Percentiles rank a stretch among this genome's conserved stretches.
Evolutionary conservation across 495 filamentous ascomycete genomes (phyloP).

Genomic region (Daldinia grandis): DNA sequence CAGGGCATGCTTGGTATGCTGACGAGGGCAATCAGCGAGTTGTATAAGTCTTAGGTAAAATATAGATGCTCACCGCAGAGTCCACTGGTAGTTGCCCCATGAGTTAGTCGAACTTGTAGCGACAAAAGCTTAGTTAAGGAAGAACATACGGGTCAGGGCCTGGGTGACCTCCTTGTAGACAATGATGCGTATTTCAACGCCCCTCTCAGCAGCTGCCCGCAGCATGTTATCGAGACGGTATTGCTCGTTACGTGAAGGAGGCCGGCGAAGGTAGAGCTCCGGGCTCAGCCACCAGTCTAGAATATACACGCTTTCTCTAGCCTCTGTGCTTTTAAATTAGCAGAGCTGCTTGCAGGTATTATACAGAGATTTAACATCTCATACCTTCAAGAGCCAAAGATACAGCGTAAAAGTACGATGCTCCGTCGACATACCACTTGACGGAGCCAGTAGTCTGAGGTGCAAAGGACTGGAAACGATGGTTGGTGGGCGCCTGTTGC

Average conservation of each 20-base stretch:
- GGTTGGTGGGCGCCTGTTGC: slow-evolving; percentile 51
- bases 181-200: slow-evolving; percentile 87
- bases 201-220: slow-evolving; percentile 83
- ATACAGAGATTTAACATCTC: not conserved
- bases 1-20: slow-evolving; percentile 85
- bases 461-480: slow-evolving; percentile 83
- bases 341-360: not conserved
- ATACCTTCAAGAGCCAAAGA: slow-evolving; percentile 77
- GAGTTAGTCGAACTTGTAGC: slow-evolving; percentile 2
- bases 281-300: slow-evolving; percentile 94
- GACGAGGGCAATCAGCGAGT: slow-evolving; percentile 15
- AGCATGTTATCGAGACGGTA: slow-evolving; percentile 94
- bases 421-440: slow-evolving; percentile 96
- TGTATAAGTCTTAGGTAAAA: not conserved
- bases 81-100: slow-evolving; percentile 63
- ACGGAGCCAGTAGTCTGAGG: slow-evolving; percentile 87
- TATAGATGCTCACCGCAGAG: slow-evolving; percentile 54
- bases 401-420: slow-evolving; percentile 91
- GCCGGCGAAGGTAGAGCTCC: slow-evolving; percentile 88
- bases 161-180: slow-evolving; percentile 96
- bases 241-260: slow-evolving; percentile 79
- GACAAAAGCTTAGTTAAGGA: slow-evolving; percentile 2
- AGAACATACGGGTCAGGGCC: slow-evolving; percentile 74
- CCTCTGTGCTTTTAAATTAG: slow-evolving; percentile 58
- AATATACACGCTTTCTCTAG: slow-evolving; percentile 88